Percentiles rank a stretch among this genome's conserved stretches.
These are phyloP conservation scores for Raphanus hybrid DNA, from an alignment of 441 rosid species.

Conservation along the genomic window DNA sequence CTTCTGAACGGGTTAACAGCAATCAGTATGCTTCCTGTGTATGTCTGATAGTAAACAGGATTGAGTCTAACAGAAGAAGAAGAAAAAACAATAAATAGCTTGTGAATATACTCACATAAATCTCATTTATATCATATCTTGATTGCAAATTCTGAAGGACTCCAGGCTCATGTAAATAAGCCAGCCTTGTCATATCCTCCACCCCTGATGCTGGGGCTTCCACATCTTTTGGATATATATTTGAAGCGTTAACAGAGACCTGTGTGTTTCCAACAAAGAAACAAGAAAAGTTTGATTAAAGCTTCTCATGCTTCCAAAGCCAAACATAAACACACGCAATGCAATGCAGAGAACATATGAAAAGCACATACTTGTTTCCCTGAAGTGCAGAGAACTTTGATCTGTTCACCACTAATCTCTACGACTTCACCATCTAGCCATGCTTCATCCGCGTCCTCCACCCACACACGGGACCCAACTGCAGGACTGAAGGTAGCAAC, in stretches of 20 bases:
- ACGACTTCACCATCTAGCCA: conserved; percentile 95
- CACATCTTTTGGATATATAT: conserved; percentile 72
- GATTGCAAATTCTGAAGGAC: conserved; percentile 90
- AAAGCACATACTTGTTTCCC: conserved; percentile 71
- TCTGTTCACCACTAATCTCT: conserved; percentile 64
- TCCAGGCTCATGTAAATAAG: conserved; percentile 97
- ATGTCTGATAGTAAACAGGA: conserved; percentile 60
- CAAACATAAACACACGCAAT: background rate
- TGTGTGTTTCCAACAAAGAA: conserved; percentile 32
- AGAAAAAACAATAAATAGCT: background rate
- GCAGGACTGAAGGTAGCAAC: conserved; percentile 55
- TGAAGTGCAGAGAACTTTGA: conserved; percentile 80
- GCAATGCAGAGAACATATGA: background rate
- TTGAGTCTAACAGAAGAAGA: conserved; percentile 6
- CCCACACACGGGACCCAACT: conserved; percentile 87
- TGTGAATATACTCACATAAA: conserved; percentile 67
- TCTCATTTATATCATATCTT: conserved; percentile 95
- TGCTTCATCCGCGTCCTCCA: conserved; percentile 84
- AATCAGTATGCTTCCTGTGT: conserved; percentile 87
- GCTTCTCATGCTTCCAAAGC: conserved; percentile 52
- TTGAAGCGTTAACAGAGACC: conserved; percentile 74
- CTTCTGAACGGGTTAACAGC: conserved; percentile 93
- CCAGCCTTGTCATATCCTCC: conserved; percentile 97
- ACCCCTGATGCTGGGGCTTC: conserved; percentile 92
- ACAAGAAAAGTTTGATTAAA: background rate